These are phyloP conservation scores for Vitis hybrid DNA, from an alignment of 177 flowering plant species.

Conservation along the genomic window DNA sequence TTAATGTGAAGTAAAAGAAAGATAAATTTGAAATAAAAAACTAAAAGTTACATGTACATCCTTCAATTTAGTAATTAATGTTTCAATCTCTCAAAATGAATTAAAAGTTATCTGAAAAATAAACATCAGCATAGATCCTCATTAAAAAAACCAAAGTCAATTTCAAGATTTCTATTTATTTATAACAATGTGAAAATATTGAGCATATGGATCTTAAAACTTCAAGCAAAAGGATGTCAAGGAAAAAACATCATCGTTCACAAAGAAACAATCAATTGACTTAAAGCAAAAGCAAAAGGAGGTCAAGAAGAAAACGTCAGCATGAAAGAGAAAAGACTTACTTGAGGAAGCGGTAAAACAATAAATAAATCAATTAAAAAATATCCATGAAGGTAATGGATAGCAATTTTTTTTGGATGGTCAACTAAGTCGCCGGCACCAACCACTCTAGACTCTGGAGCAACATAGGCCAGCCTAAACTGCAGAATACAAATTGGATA, in stretches of 20 bases:
- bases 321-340: slow-evolving; percentile 28
- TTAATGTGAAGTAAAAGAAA: too few relatives aligned
- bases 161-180: too few relatives aligned
- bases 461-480: slow-evolving; percentile 88
- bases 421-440: slow-evolving; percentile 92
- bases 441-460: slow-evolving; percentile 85
- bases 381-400: slow-evolving; percentile 53
- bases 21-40: too few relatives aligned
- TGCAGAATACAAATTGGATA: slow-evolving; percentile 27
- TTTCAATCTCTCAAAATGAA: too few relatives aligned
- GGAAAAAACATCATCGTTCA: too few relatives aligned
- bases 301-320: background rate
- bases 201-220: too few relatives aligned
- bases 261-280: background rate
- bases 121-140: background rate
- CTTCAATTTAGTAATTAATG: too few relatives aligned
- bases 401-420: slow-evolving; percentile 77
- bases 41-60: too few relatives aligned
- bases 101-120: background rate
- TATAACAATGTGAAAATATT: too few relatives aligned
- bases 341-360: slow-evolving; percentile 89
- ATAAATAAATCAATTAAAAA: slow-evolving; percentile 67
- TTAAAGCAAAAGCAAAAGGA: background rate
- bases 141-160: too few relatives aligned
- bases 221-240: too few relatives aligned